Conservation (phyloP, 1,139 yeast genomes). For the Lodderomyces pseudojiufengensis region DNA sequence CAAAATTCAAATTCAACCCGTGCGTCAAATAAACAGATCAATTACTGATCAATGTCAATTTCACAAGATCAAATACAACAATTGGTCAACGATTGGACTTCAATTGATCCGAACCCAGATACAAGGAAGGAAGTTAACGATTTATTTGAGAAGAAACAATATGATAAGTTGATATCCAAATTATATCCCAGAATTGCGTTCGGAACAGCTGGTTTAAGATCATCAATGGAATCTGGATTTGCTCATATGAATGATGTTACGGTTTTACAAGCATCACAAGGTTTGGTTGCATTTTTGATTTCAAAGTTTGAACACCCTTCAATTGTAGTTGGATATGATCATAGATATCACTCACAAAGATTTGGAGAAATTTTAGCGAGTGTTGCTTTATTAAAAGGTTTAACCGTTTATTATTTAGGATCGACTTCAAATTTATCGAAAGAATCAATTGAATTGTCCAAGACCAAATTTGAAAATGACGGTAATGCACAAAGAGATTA, state of each 20-base stretch:
- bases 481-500: conserved; percentile 17
- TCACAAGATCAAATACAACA: conserved; percentile 18
- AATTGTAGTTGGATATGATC: conserved; percentile 89
- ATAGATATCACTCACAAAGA: conserved; percentile 71
- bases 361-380: conserved; percentile 80
- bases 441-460: conserved; percentile 21
- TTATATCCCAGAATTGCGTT: conserved; percentile 64
- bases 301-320: conserved; percentile 19
- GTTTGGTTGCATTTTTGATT: conserved; percentile 62
- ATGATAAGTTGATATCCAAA: conserved; percentile 47
- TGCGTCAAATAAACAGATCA: too few species aligned
- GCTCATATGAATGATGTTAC: conserved; percentile 87
- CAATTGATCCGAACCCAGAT: conserved; percentile 45
- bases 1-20: neutral
- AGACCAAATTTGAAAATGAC: conserved; percentile 5
- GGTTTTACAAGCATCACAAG: conserved; percentile 89
- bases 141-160: conserved; percentile 39
- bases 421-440: conserved; percentile 26
- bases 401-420: conserved; percentile 66
- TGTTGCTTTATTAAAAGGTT: conserved; percentile 66
- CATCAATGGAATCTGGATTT: conserved; percentile 88
- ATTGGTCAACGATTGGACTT: conserved; percentile 49
- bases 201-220: conserved; percentile 91
- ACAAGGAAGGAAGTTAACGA: conserved; percentile 54
- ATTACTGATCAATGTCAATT: neutral